Evolutionary conservation across 495 filamentous ascomycete genomes (phyloP).

Genomic region (Penicillium samsonianum): DNA sequence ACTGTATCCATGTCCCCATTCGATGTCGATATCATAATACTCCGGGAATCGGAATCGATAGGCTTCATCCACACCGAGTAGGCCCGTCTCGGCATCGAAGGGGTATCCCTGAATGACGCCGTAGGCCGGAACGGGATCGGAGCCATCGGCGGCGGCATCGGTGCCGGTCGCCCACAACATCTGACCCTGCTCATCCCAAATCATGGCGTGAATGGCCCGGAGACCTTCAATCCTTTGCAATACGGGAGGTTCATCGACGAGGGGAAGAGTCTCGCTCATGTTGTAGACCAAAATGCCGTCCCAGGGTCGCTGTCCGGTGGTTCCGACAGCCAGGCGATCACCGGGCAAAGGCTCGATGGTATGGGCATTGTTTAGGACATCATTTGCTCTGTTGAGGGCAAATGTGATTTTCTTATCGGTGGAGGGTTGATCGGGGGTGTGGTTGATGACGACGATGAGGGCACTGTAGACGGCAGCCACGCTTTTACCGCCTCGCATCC

Average conservation of each 20-base stretch:
- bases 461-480: slow-evolving; percentile 31
- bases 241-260: slow-evolving; percentile 28
- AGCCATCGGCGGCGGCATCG: slow-evolving; percentile 32
- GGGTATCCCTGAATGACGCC: slow-evolving; percentile 29
- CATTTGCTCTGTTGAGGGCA: slow-evolving; percentile 27
- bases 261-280: slow-evolving; percentile 22
- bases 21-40: slow-evolving; percentile 21
- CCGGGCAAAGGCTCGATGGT: slow-evolving; percentile 30
- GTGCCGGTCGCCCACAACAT: slow-evolving; percentile 34
- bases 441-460: slow-evolving; percentile 30
- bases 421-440: slow-evolving; percentile 27
- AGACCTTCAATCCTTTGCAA: slow-evolving; percentile 34
- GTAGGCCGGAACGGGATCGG: slow-evolving; percentile 28
- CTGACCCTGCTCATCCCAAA: slow-evolving; percentile 33
- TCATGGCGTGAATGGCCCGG: slow-evolving; percentile 33
- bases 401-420: slow-evolving; percentile 34
- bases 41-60: slow-evolving; percentile 19
- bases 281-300: slow-evolving; percentile 36
- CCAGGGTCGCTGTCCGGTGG: slow-evolving; percentile 30
- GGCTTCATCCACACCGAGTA: slow-evolving; percentile 20
- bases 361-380: slow-evolving; percentile 30
- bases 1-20: slow-evolving; percentile 31
- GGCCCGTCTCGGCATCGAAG: slow-evolving; percentile 23
- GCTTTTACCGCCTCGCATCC: slow-evolving; percentile 24
- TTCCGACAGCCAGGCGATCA: slow-evolving; percentile 27